phyloP scores from a whole-genome alignment of 768 basidiomycete species.

The Roridomyces roridus region DNA sequence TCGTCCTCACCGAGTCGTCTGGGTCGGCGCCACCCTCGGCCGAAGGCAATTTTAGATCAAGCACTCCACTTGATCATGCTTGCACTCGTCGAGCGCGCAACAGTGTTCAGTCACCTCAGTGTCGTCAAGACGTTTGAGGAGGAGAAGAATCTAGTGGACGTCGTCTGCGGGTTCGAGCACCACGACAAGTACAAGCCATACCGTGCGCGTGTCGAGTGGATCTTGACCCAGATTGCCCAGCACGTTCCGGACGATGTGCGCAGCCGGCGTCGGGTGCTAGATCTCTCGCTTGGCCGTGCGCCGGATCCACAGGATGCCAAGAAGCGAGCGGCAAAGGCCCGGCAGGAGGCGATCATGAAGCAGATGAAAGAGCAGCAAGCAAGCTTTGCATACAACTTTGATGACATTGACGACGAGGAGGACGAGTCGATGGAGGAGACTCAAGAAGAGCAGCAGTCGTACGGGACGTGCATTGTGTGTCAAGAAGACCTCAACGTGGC shows the following conservation, averaged over 20 bases:
- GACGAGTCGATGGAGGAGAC: slow-evolving; percentile 66
- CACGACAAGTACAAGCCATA: slow-evolving; percentile 80
- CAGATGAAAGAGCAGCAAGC: slow-evolving; percentile 95
- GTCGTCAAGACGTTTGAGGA: slow-evolving; percentile 62
- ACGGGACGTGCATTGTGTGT: slow-evolving; percentile 97
- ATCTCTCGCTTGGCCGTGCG: slow-evolving; percentile 37
- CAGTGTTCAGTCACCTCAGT: slow-evolving; percentile 65
- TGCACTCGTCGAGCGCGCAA: slow-evolving; percentile 74
- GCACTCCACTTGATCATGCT: slow-evolving; percentile 87
- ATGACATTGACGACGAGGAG: slow-evolving; percentile 70
- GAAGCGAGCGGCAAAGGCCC: slow-evolving; percentile 84
- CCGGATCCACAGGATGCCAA: slow-evolving; percentile 70
- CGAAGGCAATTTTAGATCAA: slow-evolving; percentile 91
- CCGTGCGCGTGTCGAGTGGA: slow-evolving; percentile 75
- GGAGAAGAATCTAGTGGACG: slow-evolving; percentile 66
- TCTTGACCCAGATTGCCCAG: slow-evolving; percentile 63
- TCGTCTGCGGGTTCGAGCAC: slow-evolving; percentile 79
- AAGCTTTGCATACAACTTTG: slow-evolving; percentile 81
- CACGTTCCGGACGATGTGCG: slow-evolving; percentile 65
- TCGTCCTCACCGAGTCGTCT: slow-evolving; percentile 65
- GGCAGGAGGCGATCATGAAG: slow-evolving; percentile 94
- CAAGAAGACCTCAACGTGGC: slow-evolving; percentile 86
- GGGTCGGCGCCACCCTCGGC: slow-evolving; percentile 74
- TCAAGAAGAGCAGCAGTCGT: slow-evolving; percentile 57
- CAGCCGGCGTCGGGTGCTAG: slow-evolving; percentile 50